Conservation (phyloP, 371 early-diverging fungal species). For the Funneliformis caledonium region DNA sequence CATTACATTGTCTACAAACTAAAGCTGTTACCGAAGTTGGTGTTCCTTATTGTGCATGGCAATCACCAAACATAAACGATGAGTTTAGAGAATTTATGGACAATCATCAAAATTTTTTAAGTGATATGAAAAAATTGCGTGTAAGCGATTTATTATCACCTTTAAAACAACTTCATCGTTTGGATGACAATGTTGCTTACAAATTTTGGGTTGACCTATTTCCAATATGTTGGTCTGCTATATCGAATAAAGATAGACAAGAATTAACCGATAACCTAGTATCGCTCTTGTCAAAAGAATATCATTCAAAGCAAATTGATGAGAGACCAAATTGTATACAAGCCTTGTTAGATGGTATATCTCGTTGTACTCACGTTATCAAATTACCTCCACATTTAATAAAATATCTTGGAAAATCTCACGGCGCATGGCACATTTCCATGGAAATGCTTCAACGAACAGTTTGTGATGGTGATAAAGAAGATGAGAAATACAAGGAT, state of each 20-base stretch:
- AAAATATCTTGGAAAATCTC: slow-evolving; percentile 88
- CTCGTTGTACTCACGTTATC: slow-evolving; percentile 72
- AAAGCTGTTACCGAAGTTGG: slow-evolving; percentile 50
- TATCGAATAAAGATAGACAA: slow-evolving; percentile 78
- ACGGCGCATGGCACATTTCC: slow-evolving; percentile 91
- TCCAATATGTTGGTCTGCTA: slow-evolving; percentile 79
- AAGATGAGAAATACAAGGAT: slow-evolving; percentile 87
- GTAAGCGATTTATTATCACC: slow-evolving; percentile 58
- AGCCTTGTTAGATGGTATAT: slow-evolving; percentile 84
- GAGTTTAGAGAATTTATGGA: slow-evolving; percentile 51
- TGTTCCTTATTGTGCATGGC: not conserved
- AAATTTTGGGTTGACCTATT: slow-evolving; percentile 89
- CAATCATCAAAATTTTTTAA: slow-evolving; percentile 65
- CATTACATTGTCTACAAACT: slow-evolving; percentile 57
- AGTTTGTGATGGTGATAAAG: slow-evolving; percentile 44
- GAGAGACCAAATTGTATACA: slow-evolving; percentile 93
- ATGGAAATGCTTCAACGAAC: slow-evolving; percentile 72
- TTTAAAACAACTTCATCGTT: slow-evolving; percentile 72
- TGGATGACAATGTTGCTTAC: slow-evolving; percentile 71
- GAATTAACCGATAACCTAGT: slow-evolving; percentile 83
- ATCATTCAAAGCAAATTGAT: slow-evolving; percentile 81
- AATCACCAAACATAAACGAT: slow-evolving; percentile 3
- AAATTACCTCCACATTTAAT: slow-evolving; percentile 91
- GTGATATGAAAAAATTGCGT: slow-evolving; percentile 57
- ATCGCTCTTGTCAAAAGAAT: slow-evolving; percentile 87